Conservation (phyloP, 2,329 filamentous ascomycete genomes). For the Penicillium glabrum region DNA sequence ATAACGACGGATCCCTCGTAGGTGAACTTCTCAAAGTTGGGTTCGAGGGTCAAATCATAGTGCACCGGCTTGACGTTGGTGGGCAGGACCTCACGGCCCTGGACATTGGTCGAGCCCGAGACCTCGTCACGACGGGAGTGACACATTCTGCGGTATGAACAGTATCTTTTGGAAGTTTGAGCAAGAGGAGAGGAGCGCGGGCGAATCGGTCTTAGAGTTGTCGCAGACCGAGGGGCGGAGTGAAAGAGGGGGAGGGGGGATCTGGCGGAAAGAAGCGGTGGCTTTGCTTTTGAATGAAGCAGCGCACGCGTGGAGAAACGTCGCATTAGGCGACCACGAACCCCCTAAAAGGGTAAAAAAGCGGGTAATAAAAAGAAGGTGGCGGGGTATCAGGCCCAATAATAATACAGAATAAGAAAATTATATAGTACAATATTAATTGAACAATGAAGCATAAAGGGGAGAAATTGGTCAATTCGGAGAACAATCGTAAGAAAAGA, state of each 20-base stretch:
- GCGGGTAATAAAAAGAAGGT: slow-evolving; percentile 6
- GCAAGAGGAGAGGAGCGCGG: slow-evolving; percentile 27
- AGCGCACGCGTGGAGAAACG: slow-evolving; percentile 37
- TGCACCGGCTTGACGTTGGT: slow-evolving; percentile 89
- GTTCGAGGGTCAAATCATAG: slow-evolving; percentile 89
- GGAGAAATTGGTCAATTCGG: neutral
- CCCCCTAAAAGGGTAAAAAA: slow-evolving; percentile 8
- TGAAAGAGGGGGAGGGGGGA: slow-evolving; percentile 27
- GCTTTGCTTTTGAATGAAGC: slow-evolving; percentile 36
- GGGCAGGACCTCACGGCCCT: slow-evolving; percentile 80
- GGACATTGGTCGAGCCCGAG: slow-evolving; percentile 59
- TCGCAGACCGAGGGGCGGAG: slow-evolving; percentile 25
- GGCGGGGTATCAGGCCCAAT: slow-evolving; percentile 11
- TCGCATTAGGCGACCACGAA: slow-evolving; percentile 26
- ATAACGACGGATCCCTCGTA: slow-evolving; percentile 84
- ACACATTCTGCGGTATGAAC: slow-evolving; percentile 76
- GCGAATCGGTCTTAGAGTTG: slow-evolving; percentile 20
- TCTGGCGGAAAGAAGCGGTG: slow-evolving; percentile 34
- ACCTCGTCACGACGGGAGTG: slow-evolving; percentile 62
- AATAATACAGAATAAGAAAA: slow-evolving; percentile 12
- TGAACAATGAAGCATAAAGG: slow-evolving; percentile 10
- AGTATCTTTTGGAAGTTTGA: slow-evolving; percentile 55
- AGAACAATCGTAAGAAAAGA: slow-evolving; percentile 20
- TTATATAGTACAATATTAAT: slow-evolving; percentile 15
- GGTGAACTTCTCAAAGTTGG: slow-evolving; percentile 81